Percentiles rank a stretch among this genome's conserved stretches.
Evolutionary conservation across 2,329 filamentous ascomycete genomes (phyloP).

Genomic region (Exophiala sideris): DNA sequence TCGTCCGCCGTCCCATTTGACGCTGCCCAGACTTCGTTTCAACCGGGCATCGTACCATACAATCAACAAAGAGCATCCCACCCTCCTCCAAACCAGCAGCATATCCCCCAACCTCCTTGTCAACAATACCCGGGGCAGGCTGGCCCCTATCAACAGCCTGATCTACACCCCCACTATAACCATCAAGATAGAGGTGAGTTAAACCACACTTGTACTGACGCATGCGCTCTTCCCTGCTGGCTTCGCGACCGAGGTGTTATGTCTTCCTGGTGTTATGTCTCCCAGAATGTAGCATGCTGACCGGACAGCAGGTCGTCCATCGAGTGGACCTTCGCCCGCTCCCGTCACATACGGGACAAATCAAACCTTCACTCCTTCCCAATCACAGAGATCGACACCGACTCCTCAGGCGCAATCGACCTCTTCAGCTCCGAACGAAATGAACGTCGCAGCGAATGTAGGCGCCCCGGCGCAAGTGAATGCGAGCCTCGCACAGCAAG

Average conservation of each 20-base stretch:
- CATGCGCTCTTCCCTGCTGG: background rate
- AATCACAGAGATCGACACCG: constrained; percentile 7
- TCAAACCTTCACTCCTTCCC: constrained; percentile 7
- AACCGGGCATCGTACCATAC: constrained; percentile 20
- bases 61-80: constrained; percentile 20
- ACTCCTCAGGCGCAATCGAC: constrained; percentile 3
- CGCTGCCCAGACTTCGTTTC: constrained; percentile 23
- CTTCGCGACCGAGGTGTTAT: background rate
- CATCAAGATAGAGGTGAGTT: constrained; percentile 16
- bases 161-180: constrained; percentile 9
- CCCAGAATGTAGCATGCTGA: background rate
- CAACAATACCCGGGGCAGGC: constrained; percentile 26
- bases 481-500: constrained; percentile 22
- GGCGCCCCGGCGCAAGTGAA: constrained; percentile 11
- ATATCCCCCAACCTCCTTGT: constrained; percentile 18
- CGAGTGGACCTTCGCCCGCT: constrained; percentile 20
- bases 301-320: constrained; percentile 13
- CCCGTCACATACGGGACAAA: constrained; percentile 24
- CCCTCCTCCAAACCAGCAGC: constrained; percentile 21
- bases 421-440: constrained; percentile 7
- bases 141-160: constrained; percentile 12
- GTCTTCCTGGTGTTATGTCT: background rate
- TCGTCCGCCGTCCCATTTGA: constrained; percentile 21
- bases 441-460: constrained; percentile 15
- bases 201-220: background rate